phyloP scores from a whole-genome alignment of 2,329 filamentous ascomycete genomes.

The Lasiodiplodia gonubiensis region DNA sequence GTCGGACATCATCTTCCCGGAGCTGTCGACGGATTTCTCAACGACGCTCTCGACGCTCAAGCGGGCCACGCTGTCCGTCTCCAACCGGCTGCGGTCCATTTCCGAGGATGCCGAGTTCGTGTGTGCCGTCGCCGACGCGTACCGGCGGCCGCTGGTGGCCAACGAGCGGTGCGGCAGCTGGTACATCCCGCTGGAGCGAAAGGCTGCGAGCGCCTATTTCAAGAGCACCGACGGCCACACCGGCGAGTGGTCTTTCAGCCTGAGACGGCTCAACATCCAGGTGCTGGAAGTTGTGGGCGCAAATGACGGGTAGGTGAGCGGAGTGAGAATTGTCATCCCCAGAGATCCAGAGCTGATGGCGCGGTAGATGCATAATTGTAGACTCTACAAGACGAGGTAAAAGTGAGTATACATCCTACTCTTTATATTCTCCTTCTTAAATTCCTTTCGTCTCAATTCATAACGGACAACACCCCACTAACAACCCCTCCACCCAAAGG shows the following conservation, averaged over 20 bases:
- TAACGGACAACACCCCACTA: not conserved
- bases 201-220: constrained; percentile 84
- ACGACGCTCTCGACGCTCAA: constrained; percentile 73
- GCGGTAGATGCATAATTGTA: constrained; percentile 74
- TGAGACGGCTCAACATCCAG: constrained; percentile 82
- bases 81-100: constrained; percentile 84
- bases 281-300: constrained; percentile 70
- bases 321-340: not conserved
- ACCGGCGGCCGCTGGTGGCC: constrained; percentile 74
- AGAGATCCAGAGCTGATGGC: not conserved
- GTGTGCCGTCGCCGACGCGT: constrained; percentile 61
- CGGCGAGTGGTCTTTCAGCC: constrained; percentile 88
- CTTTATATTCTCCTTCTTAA: no score
- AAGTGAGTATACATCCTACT: constrained; percentile 58
- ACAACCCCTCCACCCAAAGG: constrained; percentile 50
- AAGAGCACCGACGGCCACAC: constrained; percentile 97
- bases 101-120: constrained; percentile 78
- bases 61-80: constrained; percentile 75
- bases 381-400: constrained; percentile 94
- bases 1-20: constrained; percentile 60
- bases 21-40: constrained; percentile 68
- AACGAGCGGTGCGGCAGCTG: constrained; percentile 97
- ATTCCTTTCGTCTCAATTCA: not conserved
- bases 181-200: constrained; percentile 75
- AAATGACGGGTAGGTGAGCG: constrained; percentile 66